Base-by-base conservation (phyloP, 768 basidiomycete species). In the Leucocoprinus leucothites region DNA sequence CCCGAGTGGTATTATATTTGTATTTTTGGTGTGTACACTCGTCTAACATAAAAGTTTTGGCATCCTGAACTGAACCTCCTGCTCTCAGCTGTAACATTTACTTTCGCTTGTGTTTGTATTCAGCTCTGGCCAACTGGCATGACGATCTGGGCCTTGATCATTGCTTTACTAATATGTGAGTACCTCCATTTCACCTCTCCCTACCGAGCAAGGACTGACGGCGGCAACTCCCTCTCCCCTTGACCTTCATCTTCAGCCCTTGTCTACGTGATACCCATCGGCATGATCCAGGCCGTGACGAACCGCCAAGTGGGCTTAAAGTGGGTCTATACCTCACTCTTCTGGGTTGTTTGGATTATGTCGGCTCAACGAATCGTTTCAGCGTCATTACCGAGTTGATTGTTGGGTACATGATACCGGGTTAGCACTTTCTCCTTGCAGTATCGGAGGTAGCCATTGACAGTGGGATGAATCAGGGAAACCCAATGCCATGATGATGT, bases 241-340 rank as follows among this genome's bases (percentile, higher is more conserved):
- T 47, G 21, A 13, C 28, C 26, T 31, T 41, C 34, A 31, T 31
- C 31, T 11, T 31, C 50, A 76, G 77, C 78, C 21, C 69, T 74
- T 40, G 56, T 87, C 31, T 90, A 89, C 61, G 75, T 86, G 40
- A 74, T 92, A 26, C 90, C 90, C 13, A 82, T 87, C 52, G 89
- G 87, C 59, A 84, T 89, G 81, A 89, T 91, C 57, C 84, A 89
- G 61, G 87, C 88, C 1, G 82, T 90, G 59, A 91, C 89, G 26
- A 91, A 91, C 67, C 84, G 87, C 62, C 86, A 89, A 67, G 76
- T 90, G 52, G 87, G 64, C 35, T 65, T 79, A 47, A 79, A 79
- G 77, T 79, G 45, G 51, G 73, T 64, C 4, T n/a, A 40, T 1
- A 35, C 0, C 13, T 28, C 6, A 5, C 31, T 31, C 6, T 53